Evolutionary conservation across 225 moss, liverwort and hornwort species (phyloP), one percentile per base, ranked within the genome.

Genomic region (Thuidium tamariscinum): DNA sequence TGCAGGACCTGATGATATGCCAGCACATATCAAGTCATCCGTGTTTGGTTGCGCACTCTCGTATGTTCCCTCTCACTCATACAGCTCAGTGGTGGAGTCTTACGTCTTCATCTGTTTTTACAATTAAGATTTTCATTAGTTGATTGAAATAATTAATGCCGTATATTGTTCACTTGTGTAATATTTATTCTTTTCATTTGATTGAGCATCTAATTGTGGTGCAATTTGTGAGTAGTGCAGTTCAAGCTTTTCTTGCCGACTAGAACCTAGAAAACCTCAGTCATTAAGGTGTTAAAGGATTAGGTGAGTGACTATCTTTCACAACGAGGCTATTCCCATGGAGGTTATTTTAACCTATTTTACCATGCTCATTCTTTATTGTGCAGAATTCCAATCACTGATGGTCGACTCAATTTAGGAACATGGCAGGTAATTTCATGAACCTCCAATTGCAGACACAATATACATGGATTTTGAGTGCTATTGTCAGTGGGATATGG

Each of bases 1-100:
- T 91, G 87, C 92, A 98, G 96, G 97, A 75, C 94, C 92, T 87
- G 97, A 98, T 91, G 97, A 98, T 87, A 96, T 98, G 96, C 96
- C 96, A 77, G 95, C 97, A 59, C 97, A 96, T 85, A 98, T 98
- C 82, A 98, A 98, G 88, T 98, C 97, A 49, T 96, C 96, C 60
- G 93, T 96, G 88, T 95, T 98, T 86, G 97, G 97, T 85, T 98
- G 96, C 85, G 87, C 95, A 80, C 90, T 95, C 86, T 95, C 94
- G 97, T 98, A 94, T 86, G 96, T 88, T 82, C 56, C 56, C 56
- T 86, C 87, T 81, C 82, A 82, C 66, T 77, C n/a, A 46, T 87
- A 5, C n/a, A 76, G n/a, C 49, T 74, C 74, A 63, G 22, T 86
- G 22, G 46, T 82, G 57, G 77, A 77, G 51, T 71, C 42, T 26